Evolutionary conservation across 352 stramenopile species (phyloP).

Genomic region (Pythium phragmitis): DNA sequence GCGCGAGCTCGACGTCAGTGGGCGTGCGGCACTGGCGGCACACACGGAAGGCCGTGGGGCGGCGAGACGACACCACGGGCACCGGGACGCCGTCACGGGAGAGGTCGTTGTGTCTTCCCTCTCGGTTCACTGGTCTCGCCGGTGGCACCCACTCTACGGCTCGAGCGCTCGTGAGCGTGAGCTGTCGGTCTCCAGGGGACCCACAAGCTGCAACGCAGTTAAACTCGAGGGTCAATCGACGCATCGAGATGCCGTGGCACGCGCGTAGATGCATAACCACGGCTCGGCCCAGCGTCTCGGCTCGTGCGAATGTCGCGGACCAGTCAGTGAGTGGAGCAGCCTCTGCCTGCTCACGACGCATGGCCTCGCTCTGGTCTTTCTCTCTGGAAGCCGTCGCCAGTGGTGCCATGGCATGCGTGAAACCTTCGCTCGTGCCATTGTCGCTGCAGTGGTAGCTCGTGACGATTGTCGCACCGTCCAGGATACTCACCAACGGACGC

Average conservation of each 20-base stretch:
- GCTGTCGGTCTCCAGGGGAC: not conserved
- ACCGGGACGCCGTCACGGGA: no score
- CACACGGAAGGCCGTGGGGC: constrained; percentile 7
- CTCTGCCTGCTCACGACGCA: not conserved
- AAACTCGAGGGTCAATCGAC: constrained; percentile 10
- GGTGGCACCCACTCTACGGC: not conserved
- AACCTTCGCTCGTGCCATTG: not conserved
- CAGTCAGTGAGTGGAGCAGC: not conserved
- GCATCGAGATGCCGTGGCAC: not conserved
- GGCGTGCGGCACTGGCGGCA: constrained; percentile 33
- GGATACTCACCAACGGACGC: no score
- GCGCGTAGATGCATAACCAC: constrained; percentile 3
- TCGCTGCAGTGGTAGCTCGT: not conserved
- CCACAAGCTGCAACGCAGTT: not conserved
- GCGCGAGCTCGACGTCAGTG: constrained; percentile 32
- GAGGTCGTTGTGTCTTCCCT: not conserved
- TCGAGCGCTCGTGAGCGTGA: constrained; percentile 3
- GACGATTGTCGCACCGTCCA: not conserved
- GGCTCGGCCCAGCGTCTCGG: constrained; percentile 2
- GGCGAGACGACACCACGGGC: not conserved
- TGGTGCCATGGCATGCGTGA: not conserved
- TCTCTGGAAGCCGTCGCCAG: no score
- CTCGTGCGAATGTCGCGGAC: not conserved
- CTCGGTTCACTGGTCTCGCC: not conserved
- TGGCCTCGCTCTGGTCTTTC: not conserved